Conservation (phyloP, 2,329 filamentous ascomycete species). For the Pseudogymnoascus sp. region DNA sequence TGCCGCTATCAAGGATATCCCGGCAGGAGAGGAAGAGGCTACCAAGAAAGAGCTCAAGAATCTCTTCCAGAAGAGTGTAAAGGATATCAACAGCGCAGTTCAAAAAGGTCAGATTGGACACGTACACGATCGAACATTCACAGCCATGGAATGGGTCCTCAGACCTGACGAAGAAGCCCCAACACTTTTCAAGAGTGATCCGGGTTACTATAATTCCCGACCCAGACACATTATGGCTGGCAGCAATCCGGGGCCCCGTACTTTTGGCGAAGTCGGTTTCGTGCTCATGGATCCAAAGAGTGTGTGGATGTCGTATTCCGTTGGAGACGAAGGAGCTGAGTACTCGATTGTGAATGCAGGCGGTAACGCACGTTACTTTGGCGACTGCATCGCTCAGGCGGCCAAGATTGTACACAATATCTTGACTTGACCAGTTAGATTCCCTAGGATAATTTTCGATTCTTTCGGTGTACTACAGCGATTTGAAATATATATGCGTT, state of each 20-base stretch:
- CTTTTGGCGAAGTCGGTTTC: not conserved
- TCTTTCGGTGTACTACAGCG: not conserved
- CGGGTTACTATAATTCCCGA: not conserved
- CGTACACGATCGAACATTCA: slow-evolving; percentile 4
- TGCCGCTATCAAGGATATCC: slow-evolving; percentile 13
- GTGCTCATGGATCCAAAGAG: slow-evolving; percentile 9
- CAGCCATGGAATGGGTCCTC: slow-evolving; percentile 3
- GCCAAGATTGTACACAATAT: not conserved
- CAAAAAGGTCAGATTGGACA: slow-evolving; percentile 1
- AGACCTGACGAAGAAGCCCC: not conserved
- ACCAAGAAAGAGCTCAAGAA: slow-evolving; percentile 1
- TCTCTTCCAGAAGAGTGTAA: slow-evolving; percentile 10
- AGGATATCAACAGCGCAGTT: slow-evolving; percentile 5
- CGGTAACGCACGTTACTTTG: not conserved
- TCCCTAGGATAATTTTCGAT: not conserved
- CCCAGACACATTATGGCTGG: slow-evolving; percentile 7
- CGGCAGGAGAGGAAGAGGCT: not conserved
- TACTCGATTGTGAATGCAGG: not conserved
- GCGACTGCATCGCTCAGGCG: not conserved
- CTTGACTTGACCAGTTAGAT: not conserved
- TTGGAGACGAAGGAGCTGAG: not conserved
- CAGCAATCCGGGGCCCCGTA: slow-evolving; percentile 1
- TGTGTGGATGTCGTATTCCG: slow-evolving; percentile 11
- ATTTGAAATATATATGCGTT: not conserved
- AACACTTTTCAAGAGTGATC: slow-evolving; percentile 6